phyloP scores from a whole-genome alignment of 495 filamentous ascomycete genomes.

The Neurospora terricola region DNA sequence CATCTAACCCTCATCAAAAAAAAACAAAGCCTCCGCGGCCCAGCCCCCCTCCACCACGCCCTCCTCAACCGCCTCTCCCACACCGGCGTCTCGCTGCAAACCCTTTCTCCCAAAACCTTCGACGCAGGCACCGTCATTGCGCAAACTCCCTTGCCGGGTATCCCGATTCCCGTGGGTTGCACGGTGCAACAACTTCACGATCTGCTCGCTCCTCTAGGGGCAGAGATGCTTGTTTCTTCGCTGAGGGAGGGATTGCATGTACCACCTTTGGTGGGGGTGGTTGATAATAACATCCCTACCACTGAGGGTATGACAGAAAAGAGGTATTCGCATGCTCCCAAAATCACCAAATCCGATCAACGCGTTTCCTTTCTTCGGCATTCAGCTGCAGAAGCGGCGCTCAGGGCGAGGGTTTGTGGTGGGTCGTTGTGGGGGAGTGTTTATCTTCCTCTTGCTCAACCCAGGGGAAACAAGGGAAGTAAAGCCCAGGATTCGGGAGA shows the following conservation, averaged over 20 bases:
- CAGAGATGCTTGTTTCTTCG: constrained; percentile 50
- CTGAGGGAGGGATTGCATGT: constrained; percentile 53
- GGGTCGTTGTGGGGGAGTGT: constrained; percentile 18
- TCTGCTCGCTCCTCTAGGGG: constrained; percentile 40
- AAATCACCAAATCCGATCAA: constrained; percentile 23
- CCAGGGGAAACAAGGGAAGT: background rate
- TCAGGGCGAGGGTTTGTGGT: constrained; percentile 1
- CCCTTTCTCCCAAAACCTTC: constrained; percentile 61
- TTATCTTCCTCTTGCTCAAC: background rate
- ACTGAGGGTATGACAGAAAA: background rate
- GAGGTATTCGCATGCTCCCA: constrained; percentile 22
- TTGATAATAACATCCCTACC: background rate
- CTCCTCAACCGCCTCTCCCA: constrained; percentile 45
- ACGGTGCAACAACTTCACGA: constrained; percentile 17
- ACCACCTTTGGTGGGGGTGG: constrained; percentile 40
- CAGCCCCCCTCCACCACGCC: constrained; percentile 69
- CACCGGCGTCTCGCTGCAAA: constrained; percentile 77
- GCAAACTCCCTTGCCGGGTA: constrained; percentile 37
- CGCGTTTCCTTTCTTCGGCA: constrained; percentile 8
- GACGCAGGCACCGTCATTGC: constrained; percentile 68
- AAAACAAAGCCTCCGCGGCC: constrained; percentile 53
- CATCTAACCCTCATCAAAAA: background rate
- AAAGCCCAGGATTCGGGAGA: background rate
- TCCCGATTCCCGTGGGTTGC: constrained; percentile 9
- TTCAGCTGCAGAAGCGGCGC: background rate